Evolutionary conservation across 495 filamentous ascomycete species (phyloP).

Genomic region (Neurospora tetrasperma): DNA sequence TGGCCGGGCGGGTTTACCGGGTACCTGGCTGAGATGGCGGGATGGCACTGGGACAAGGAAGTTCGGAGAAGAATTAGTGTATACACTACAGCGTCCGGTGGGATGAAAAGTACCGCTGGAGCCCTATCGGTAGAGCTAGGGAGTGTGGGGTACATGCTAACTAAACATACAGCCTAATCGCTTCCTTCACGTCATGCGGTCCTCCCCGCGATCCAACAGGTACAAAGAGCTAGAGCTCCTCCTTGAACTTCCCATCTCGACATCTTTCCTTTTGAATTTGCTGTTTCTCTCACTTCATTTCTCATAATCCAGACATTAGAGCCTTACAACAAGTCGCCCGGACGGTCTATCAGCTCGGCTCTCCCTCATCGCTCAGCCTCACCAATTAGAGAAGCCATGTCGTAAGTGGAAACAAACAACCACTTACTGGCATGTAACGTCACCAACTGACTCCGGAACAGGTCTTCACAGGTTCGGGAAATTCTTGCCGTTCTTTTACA

Average conservation of each 20-base stretch:
- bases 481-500: not conserved
- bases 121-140: not conserved
- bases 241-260: not conserved
- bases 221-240: not conserved
- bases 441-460: not conserved
- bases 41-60: not conserved
- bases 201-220: not conserved
- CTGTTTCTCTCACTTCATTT: not conserved
- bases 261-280: not conserved
- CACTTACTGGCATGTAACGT: not conserved
- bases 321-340: not conserved
- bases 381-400: not conserved
- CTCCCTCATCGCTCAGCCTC: not conserved
- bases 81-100: not conserved
- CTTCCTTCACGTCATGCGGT: not conserved
- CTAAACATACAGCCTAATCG: not conserved
- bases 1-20: not conserved
- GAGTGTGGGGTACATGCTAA: not conserved
- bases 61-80: not conserved
- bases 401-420: not conserved
- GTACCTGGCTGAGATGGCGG: not conserved
- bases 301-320: too few relatives aligned
- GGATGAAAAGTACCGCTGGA: not conserved
- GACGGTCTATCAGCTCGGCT: not conserved
- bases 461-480: conserved; percentile 17